Conservation (phyloP, 768 basidiomycete genomes). For the Auriscalpium vulgare region DNA sequence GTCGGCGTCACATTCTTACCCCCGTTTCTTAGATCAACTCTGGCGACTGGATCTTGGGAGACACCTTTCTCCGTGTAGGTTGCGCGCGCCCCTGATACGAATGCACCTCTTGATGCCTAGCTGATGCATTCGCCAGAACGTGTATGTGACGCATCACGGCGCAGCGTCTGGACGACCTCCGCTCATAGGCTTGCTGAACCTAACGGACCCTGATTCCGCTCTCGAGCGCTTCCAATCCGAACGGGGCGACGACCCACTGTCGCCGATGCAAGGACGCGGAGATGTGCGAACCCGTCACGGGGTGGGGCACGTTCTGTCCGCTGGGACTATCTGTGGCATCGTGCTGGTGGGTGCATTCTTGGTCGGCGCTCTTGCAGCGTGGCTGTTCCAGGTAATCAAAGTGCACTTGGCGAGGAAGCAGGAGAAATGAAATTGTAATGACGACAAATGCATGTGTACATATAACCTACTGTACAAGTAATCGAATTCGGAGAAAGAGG, state of each 20-base stretch:
- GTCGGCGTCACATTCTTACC: not conserved
- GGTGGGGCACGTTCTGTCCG: not conserved
- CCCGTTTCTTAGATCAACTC: conserved; percentile 32
- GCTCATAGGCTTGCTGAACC: conserved; percentile 35
- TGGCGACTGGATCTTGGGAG: conserved; percentile 58
- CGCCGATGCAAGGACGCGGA: conserved; percentile 15
- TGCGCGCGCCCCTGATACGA: not conserved
- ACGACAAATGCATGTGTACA: not conserved
- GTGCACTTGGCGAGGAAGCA: too few relatives aligned
- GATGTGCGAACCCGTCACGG: conserved; percentile 7
- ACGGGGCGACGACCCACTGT: conserved; percentile 35
- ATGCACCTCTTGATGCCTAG: conserved; percentile 6
- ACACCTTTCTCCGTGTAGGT: conserved; percentile 45
- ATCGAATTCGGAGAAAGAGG: too few relatives aligned
- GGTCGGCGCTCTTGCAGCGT: not conserved
- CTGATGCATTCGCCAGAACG: conserved; percentile 32
- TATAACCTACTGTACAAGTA: too few relatives aligned
- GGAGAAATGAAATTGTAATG: not conserved
- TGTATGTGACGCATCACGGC: conserved; percentile 43
- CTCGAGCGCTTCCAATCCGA: conserved; percentile 30
- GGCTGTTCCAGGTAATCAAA: not conserved
- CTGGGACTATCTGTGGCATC: conserved; percentile 20
- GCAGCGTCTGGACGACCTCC: conserved; percentile 32
- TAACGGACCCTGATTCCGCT: conserved; percentile 32
- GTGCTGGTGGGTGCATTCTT: not conserved